These are phyloP conservation scores for Schizonepeta tenuifolia DNA, from an alignment of 257 asterid species.

Conservation along the genomic window DNA sequence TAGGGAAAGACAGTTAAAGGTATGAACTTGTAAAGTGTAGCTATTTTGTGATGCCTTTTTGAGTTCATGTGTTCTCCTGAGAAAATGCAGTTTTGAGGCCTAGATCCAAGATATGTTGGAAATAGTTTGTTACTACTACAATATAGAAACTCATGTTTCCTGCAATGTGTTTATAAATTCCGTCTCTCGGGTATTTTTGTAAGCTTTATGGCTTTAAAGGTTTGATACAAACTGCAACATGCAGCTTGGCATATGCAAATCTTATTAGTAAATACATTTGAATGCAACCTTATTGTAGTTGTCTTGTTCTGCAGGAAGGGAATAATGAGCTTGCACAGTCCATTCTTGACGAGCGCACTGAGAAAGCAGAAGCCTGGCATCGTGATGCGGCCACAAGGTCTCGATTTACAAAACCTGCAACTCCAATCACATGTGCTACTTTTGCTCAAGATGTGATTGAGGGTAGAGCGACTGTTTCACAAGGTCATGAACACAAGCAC, in stretches of 20 bases:
- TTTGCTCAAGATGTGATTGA: constrained; percentile 96
- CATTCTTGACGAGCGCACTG: constrained; percentile 76
- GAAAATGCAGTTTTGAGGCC: neutral
- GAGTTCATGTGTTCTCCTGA: neutral
- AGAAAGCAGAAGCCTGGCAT: constrained; percentile 92
- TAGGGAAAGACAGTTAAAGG: constrained; percentile 76
- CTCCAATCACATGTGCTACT: constrained; percentile 96
- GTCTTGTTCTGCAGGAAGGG: constrained; percentile 60
- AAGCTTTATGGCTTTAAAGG: neutral
- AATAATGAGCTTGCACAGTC: constrained; percentile 58
- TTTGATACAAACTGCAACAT: constrained; percentile 2
- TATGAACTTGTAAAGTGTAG: constrained; percentile 37
- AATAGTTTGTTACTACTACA: constrained; percentile 3
- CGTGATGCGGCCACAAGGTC: constrained; percentile 80
- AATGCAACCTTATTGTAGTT: constrained; percentile 18
- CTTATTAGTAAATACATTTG: constrained; percentile 3
- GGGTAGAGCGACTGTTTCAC: constrained; percentile 77
- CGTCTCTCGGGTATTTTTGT: neutral
- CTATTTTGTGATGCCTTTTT: constrained; percentile 5
- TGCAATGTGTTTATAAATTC: neutral
- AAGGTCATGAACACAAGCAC: constrained; percentile 88
- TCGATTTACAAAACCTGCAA: constrained; percentile 63
- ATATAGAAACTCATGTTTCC: neutral
- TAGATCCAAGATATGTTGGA: neutral
- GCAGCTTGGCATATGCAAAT: neutral